Evolutionary conservation across 1,284 basidiomycete genomes (phyloP), one percentile per base, ranked within the genome.

Genomic region (Ustilago sp.): DNA sequence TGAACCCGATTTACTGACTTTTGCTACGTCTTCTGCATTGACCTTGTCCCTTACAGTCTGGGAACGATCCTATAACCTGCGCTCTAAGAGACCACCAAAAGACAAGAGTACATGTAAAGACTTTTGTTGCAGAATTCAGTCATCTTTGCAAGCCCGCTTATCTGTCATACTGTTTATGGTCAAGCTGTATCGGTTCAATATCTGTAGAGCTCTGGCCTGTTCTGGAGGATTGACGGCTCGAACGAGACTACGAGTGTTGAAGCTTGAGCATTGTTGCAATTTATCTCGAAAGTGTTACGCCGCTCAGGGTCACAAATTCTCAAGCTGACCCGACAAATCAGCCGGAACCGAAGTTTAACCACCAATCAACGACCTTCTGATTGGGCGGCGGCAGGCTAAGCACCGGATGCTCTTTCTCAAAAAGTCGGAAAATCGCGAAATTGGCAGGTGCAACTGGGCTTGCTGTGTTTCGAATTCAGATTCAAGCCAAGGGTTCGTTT

Each of bases 361-460:
- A 50, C 53, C 52, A 73, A 73, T 68, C 70, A 59, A 45, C 70
- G 31, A 59, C 36, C 13, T 58, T 55, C 61, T 73, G 70, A 73
- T 73, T 73, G 70, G 70, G 64, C 64, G 39, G 28, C 47, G 34
- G 15, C 43, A 41, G 13, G 11, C 34, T 31, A 23, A 41, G 34
- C 28, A 39, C 2, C 2, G 15, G 38, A 39, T 9, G 38, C 38
- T 39, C 19, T 13, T 11, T 32, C 50, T 36, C n/a, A 54, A 71
- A 65, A 57, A 56, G 54, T 36, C 38, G 32, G 31, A 60, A 23
- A 53, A 17, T 43, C 48, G n/a, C 48, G 36, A 54, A 43, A 13
- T 45, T 68, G 68, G 63, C 63, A 58, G 63, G 59, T 70, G 68
- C 59, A 59, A 59, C 59, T 43, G 28, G 36, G 59, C 59, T 43